phyloP scores from a whole-genome alignment of 306 rosid species.

The Rosa multiflora region DNA sequence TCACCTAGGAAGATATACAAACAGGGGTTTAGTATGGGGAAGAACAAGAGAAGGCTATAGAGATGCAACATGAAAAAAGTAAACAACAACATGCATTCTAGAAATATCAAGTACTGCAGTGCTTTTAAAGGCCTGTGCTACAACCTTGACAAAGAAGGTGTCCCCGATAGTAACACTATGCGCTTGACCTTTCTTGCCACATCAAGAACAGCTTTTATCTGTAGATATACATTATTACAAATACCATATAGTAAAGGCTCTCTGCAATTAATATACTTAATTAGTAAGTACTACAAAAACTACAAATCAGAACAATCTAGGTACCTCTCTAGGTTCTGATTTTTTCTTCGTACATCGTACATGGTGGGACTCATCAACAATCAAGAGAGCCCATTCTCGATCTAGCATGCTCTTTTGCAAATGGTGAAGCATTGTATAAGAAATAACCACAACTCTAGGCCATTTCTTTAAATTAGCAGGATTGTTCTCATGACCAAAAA shows the following conservation, averaged over 20 bases:
- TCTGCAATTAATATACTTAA: background rate
- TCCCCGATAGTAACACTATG: slow-evolving; percentile 85
- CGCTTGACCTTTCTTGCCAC: slow-evolving; percentile 71
- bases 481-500: slow-evolving; percentile 88
- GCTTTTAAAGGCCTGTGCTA: slow-evolving; percentile 34
- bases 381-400: slow-evolving; percentile 75
- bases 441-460: slow-evolving; percentile 86
- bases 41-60: slow-evolving; percentile 11
- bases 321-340: slow-evolving; percentile 85
- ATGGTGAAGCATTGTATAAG: slow-evolving; percentile 90
- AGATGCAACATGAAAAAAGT: slow-evolving; percentile 19
- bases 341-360: slow-evolving; percentile 77
- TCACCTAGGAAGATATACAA: slow-evolving; percentile 79
- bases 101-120: slow-evolving; percentile 19
- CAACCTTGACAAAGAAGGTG: slow-evolving; percentile 98
- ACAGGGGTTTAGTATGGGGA: slow-evolving; percentile 15
- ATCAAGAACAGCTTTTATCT: slow-evolving; percentile 84
- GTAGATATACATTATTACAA: slow-evolving; percentile 32
- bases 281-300: background rate
- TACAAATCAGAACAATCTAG: slow-evolving; percentile 14
- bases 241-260: slow-evolving; percentile 7
- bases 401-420: slow-evolving; percentile 79
- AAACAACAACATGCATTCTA: slow-evolving; percentile 18
- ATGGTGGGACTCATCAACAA: slow-evolving; percentile 96
- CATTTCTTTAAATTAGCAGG: slow-evolving; percentile 64